A percentile compares a stretch with the other conserved stretches of the same genome.
These are phyloP conservation scores for Nigrograna mackinnonii DNA, from an alignment of 2,329 filamentous ascomycete species.

Conservation along the genomic window DNA sequence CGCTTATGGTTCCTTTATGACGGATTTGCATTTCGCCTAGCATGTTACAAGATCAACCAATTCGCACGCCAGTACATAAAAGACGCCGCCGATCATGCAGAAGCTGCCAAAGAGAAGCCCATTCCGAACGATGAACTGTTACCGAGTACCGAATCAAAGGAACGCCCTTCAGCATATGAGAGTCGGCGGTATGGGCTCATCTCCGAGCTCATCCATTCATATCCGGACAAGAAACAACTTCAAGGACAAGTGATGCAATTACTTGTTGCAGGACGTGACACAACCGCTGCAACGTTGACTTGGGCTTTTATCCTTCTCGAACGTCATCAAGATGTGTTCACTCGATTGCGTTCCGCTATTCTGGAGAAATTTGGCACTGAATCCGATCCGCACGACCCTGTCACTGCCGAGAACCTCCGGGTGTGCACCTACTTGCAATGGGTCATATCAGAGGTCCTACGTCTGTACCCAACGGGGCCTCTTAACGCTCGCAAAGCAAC, in stretches of 20 bases:
- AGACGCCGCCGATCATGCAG: not conserved
- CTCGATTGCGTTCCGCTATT: slow-evolving; percentile 58
- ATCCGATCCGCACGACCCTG: not conserved
- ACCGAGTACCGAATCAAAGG: too few species aligned
- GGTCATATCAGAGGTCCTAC: slow-evolving; percentile 18
- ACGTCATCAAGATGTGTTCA: not conserved
- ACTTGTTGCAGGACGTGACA: slow-evolving; percentile 5
- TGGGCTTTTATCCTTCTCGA: slow-evolving; percentile 2
- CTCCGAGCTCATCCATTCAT: slow-evolving; percentile 1
- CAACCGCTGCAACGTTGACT: slow-evolving; percentile 9
- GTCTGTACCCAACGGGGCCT: slow-evolving; percentile 38
- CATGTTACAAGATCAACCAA: slow-evolving; percentile 2
- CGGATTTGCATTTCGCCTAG: slow-evolving; percentile 3
- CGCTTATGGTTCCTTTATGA: slow-evolving; percentile 4
- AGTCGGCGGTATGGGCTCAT: not conserved
- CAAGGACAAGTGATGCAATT: slow-evolving; percentile 2
- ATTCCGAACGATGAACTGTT: not conserved
- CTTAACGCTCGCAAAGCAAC: slow-evolving; percentile 31
- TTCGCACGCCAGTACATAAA: slow-evolving; percentile 1
- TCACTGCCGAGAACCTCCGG: not conserved
- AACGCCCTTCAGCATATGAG: too few species aligned
- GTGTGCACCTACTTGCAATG: not conserved
- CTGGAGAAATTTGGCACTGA: not conserved
- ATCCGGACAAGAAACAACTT: slow-evolving; percentile 2
- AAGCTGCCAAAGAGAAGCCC: not conserved